Evolutionary conservation across 306 rosid species (phyloP), one percentile per base, ranked within the genome.

Genomic region (Castanospermum australe): DNA sequence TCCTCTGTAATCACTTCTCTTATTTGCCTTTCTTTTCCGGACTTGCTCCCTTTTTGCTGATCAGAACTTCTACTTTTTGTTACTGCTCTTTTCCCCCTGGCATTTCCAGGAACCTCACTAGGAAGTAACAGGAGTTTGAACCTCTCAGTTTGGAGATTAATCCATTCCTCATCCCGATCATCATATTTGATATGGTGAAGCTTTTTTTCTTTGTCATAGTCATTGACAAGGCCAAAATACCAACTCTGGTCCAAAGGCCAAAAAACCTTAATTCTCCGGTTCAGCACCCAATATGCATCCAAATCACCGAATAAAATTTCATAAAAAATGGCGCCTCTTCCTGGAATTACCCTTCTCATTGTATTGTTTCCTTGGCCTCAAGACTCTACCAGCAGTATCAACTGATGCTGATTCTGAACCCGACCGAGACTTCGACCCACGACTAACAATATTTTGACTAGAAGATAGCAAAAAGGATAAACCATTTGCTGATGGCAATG

Each of bases 91-190:
- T 81, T 82, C 21, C 77, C 35, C 44, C 47, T 81, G 13, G 33
- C 72, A 76, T 80, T 92, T 67, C 92, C 85, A 51, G 91, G 97
- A 79, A 84, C 93, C 84, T 92, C 97, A 78, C 89, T 81, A 13
- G 94, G 97, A 75, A 92, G 88, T 62, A 92, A 77, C 88, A 92
- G 80, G 69, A 92, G 93, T 82, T 92, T 92, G 85, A 92, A 90
- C 85, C 92, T 88, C 88, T 92, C 97, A 33, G 76, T 81, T 73
- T 84, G 82, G 63, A 92, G 94, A 76, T 92, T 39, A 79, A 92
- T 87, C 97, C 97, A 92, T 74, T 92, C 97, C 81, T 92, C 97
- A 52, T 92, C 97, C 2, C 94, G 90, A 42, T 92, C 97, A 76
- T 90, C 97, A 44, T 92, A 92, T 81, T 90, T 88, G 62, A 92